Percentiles rank a stretch among this genome's conserved stretches.
These are phyloP conservation scores for Debaryomyces singareniensis DNA, from an alignment of 1,139 yeast species.

Conservation along the genomic window DNA sequence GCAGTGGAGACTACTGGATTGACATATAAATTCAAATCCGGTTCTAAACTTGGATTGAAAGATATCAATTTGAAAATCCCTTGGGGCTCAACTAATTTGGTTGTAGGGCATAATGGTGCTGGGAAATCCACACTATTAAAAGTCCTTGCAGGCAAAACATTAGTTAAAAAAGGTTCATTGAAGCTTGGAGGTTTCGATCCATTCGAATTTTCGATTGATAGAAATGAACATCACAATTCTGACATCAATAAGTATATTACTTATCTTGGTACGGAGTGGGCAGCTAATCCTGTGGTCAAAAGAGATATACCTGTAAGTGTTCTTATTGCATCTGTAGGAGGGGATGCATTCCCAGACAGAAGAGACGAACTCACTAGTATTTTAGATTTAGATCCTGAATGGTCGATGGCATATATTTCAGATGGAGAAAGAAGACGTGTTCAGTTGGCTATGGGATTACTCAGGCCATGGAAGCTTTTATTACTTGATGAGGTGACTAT, in stretches of 20 bases:
- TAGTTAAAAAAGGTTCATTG: constrained; percentile 65
- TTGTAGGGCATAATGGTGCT: constrained; percentile 95
- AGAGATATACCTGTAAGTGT: constrained; percentile 84
- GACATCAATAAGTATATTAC: constrained; percentile 49
- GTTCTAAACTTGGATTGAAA: constrained; percentile 61
- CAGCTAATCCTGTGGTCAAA: constrained; percentile 81
- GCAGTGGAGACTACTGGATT: constrained; percentile 65
- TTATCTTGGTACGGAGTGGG: constrained; percentile 97
- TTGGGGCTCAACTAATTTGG: constrained; percentile 67
- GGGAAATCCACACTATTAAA: constrained; percentile 87
- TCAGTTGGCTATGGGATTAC: constrained; percentile 86
- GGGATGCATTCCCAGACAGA: constrained; percentile 64
- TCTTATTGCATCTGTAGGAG: constrained; percentile 78
- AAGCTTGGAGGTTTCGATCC: constrained; percentile 82
- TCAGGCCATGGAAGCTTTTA: constrained; percentile 83
- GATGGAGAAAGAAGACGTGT: constrained; percentile 96
- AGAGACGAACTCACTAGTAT: constrained; percentile 69
- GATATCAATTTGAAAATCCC: constrained; percentile 56
- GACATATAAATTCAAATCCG: constrained; percentile 62
- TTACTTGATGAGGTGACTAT: constrained; percentile 93
- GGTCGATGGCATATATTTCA: constrained; percentile 90
- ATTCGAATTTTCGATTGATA: constrained; percentile 54
- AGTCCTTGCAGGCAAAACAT: constrained; percentile 84
- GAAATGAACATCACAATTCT: constrained; percentile 33
- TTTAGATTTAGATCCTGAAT: constrained; percentile 74